A percentile compares a stretch with the other conserved stretches of the same genome.
These are phyloP conservation scores for Craterostigma plantagineum DNA, from an alignment of 257 asterid genomes.

Conservation along the genomic window DNA sequence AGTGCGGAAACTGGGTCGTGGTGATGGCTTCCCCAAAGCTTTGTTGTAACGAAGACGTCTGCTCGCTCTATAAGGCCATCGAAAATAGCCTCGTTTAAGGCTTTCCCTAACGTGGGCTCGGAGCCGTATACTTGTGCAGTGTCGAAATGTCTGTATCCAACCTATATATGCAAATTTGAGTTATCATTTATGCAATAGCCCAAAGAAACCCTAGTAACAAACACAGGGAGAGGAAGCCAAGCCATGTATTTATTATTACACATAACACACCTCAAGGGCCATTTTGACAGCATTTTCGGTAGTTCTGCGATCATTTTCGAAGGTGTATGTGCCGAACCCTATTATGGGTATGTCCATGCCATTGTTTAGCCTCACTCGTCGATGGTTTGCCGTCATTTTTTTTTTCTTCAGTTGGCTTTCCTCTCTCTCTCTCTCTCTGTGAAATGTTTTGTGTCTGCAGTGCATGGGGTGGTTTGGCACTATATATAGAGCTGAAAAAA, in stretches of 20 bases:
- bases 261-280: conserved; percentile 42
- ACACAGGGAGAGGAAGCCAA: too few species aligned
- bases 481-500: too few species aligned
- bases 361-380: conserved; percentile 43
- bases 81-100: conserved; percentile 27
- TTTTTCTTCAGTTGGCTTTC: too few species aligned
- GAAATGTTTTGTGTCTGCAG: background rate
- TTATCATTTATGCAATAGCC: too few species aligned
- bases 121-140: conserved; percentile 77
- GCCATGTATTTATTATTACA: background rate
- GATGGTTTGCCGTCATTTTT: background rate
- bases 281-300: conserved; percentile 43
- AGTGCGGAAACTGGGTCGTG: conserved; percentile 66
- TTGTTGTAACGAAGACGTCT: conserved; percentile 46
- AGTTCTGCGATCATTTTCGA: conserved; percentile 31
- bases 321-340: conserved; percentile 68
- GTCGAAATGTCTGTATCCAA: conserved; percentile 76
- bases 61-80: conserved; percentile 32
- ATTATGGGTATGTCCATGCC: conserved; percentile 45
- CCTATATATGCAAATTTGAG: conserved; percentile 21
- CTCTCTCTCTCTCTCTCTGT: conserved; percentile 24
- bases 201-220: too few species aligned
- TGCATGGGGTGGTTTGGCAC: conserved; percentile 15
- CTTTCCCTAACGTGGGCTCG: conserved; percentile 56
- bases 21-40: conserved; percentile 76